A percentile compares a stretch with the other conserved stretches of the same genome.
Evolutionary conservation across 192 early-diverging fungal species (phyloP).

Genomic region (Entomortierella chlamydospora): DNA sequence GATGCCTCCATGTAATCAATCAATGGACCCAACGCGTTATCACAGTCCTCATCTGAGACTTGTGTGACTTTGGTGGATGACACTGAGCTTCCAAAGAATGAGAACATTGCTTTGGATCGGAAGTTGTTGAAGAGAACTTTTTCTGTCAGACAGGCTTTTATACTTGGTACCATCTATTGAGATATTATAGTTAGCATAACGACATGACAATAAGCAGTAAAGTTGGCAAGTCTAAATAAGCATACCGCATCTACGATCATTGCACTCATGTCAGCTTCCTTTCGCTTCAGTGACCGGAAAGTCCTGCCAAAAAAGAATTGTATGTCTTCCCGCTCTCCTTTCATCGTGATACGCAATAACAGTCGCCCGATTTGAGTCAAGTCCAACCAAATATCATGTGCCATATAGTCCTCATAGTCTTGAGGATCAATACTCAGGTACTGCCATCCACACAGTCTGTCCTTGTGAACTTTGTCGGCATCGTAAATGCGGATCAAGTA

Average conservation of each 20-base stretch:
- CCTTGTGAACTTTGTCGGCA: slow-evolving; percentile 63
- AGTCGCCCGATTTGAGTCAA: slow-evolving; percentile 75
- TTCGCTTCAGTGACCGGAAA: slow-evolving; percentile 76
- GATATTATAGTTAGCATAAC: slow-evolving; percentile 2
- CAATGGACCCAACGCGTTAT: slow-evolving; percentile 74
- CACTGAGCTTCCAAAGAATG: slow-evolving; percentile 33
- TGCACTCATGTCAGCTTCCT: slow-evolving; percentile 75
- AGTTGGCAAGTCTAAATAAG: neutral
- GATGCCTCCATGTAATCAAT: slow-evolving; percentile 84
- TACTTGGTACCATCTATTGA: slow-evolving; percentile 68
- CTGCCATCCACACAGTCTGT: slow-evolving; percentile 71
- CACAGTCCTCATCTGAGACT: slow-evolving; percentile 63
- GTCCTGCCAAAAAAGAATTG: slow-evolving; percentile 87
- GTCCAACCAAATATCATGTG: slow-evolving; percentile 77
- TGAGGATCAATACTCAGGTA: slow-evolving; percentile 68
- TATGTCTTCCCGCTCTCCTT: slow-evolving; percentile 82
- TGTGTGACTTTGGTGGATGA: slow-evolving; percentile 45
- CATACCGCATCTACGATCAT: slow-evolving; percentile 76
- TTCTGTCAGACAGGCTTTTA: slow-evolving; percentile 71
- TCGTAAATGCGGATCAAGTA: slow-evolving; percentile 62
- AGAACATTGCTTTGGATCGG: slow-evolving; percentile 37
- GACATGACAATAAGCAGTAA: neutral
- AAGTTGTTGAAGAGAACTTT: slow-evolving; percentile 68
- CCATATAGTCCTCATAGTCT: slow-evolving; percentile 69
- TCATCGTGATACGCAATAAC: slow-evolving; percentile 78